Evolutionary conservation across 768 basidiomycete species (phyloP).

Genomic region (Mycena vitilis): DNA sequence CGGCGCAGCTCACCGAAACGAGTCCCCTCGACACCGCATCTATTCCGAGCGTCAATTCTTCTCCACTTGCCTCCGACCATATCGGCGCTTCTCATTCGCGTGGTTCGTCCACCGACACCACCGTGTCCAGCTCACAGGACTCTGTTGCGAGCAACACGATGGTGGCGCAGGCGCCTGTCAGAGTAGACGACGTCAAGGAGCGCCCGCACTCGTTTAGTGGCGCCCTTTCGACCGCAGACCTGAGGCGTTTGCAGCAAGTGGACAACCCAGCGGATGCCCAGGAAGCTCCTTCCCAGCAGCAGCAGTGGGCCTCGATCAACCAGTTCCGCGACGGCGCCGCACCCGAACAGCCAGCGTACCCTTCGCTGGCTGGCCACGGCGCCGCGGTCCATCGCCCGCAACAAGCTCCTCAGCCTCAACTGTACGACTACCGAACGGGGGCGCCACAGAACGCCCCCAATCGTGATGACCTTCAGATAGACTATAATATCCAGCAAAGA

Average conservation of each 20-base stretch:
- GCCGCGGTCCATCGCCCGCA: slow-evolving; percentile 58
- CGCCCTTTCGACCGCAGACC: slow-evolving; percentile 77
- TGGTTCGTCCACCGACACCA: slow-evolving; percentile 85
- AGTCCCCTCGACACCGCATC: slow-evolving; percentile 83
- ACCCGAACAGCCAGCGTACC: slow-evolving; percentile 66
- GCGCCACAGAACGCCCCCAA: slow-evolving; percentile 49
- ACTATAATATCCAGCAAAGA: slow-evolving; percentile 70
- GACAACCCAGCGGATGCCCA: slow-evolving; percentile 52
- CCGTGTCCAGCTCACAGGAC: slow-evolving; percentile 69
- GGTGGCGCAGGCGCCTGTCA: slow-evolving; percentile 65
- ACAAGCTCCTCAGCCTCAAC: slow-evolving; percentile 41
- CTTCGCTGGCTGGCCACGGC: slow-evolving; percentile 69
- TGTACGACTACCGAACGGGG: slow-evolving; percentile 62
- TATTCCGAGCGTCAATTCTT: slow-evolving; percentile 77
- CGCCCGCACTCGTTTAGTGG: slow-evolving; percentile 87
- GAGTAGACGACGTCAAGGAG: slow-evolving; percentile 75
- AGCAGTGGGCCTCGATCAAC: slow-evolving; percentile 60
- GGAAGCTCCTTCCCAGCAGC: slow-evolving; percentile 52
- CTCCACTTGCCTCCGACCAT: slow-evolving; percentile 74
- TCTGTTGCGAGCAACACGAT: slow-evolving; percentile 69
- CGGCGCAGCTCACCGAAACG: slow-evolving; percentile 68
- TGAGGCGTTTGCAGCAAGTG: slow-evolving; percentile 79
- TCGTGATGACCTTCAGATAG: slow-evolving; percentile 62
- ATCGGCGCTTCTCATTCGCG: slow-evolving; percentile 80
- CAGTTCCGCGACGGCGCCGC: slow-evolving; percentile 60